phyloP scores from a whole-genome alignment of 1,139 yeast species.

The Kodamaea alishanica region DNA sequence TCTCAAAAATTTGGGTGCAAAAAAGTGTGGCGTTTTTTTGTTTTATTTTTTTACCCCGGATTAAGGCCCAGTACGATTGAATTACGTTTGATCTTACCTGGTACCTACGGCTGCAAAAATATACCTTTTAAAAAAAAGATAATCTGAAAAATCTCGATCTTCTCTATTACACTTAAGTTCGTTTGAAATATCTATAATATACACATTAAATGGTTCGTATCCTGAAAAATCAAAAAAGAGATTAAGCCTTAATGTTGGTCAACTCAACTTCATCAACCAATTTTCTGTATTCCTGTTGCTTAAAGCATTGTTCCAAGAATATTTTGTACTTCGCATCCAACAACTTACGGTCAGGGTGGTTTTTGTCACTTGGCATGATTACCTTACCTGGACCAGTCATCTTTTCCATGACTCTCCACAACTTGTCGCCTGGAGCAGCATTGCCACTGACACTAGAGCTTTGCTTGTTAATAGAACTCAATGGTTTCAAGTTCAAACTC shows the following conservation, averaged over 20 bases:
- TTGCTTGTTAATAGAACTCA: conserved; percentile 18
- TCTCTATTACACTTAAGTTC: too few relatives aligned
- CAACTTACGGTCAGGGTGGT: conserved; percentile 64
- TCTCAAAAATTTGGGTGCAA: neutral
- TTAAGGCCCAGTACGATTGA: too few relatives aligned
- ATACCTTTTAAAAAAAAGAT: too few relatives aligned
- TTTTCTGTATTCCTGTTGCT: conserved; percentile 72
- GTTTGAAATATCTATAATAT: too few relatives aligned
- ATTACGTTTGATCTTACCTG: too few relatives aligned
- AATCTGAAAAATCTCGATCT: too few relatives aligned
- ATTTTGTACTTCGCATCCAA: conserved; percentile 76
- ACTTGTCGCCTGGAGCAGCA: conserved; percentile 45
- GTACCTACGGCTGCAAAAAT: too few relatives aligned
- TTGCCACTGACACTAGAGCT: conserved; percentile 19
- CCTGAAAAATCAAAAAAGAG: too few relatives aligned
- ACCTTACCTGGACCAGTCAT: conserved; percentile 83
- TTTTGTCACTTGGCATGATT: conserved; percentile 58
- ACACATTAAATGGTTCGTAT: too few relatives aligned
- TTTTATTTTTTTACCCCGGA: neutral
- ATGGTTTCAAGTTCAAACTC: conserved; percentile 39
- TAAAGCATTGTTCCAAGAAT: conserved; percentile 80
- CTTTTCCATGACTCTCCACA: conserved; percentile 85
- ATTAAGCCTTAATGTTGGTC: conserved; percentile 18
- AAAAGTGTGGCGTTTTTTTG: conserved; percentile 1
- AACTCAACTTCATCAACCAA: conserved; percentile 60